A percentile compares a stretch with the other conserved stretches of the same genome.
These are phyloP conservation scores for Dactylella cylindrospora DNA, from an alignment of 2,329 filamentous ascomycete species.

Conservation along the genomic window DNA sequence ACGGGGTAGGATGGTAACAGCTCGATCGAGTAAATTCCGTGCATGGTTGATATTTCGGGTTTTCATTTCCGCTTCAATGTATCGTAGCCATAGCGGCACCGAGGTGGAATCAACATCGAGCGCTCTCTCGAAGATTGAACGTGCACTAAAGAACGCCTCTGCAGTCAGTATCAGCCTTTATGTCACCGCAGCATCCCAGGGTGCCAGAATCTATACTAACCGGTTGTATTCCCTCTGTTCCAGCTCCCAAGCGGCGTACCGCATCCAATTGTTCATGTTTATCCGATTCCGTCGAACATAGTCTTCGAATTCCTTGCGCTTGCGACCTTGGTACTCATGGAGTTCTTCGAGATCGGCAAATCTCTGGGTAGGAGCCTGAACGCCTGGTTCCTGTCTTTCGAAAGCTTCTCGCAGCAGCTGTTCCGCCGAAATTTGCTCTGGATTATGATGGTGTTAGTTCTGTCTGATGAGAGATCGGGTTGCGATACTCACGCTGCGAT, in stretches of 20 bases:
- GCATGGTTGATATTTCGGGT: slow-evolving; percentile 94
- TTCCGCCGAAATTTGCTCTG: slow-evolving; percentile 89
- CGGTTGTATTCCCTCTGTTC: slow-evolving; percentile 91
- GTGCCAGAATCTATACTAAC: slow-evolving; percentile 33
- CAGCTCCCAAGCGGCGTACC: slow-evolving; percentile 94
- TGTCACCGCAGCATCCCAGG: not conserved
- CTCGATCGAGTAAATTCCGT: slow-evolving; percentile 87
- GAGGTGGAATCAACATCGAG: slow-evolving; percentile 88
- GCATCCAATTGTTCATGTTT: slow-evolving; percentile 98
- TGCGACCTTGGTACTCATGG: slow-evolving; percentile 93
- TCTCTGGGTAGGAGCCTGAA: slow-evolving; percentile 88
- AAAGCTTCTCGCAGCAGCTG: slow-evolving; percentile 96
- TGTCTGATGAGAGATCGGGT: slow-evolving; percentile 34
- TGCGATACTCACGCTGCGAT: slow-evolving; percentile 59
- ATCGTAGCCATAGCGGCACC: slow-evolving; percentile 84
- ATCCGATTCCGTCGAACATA: slow-evolving; percentile 93
- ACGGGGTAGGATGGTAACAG: slow-evolving; percentile 85
- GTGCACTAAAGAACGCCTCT: slow-evolving; percentile 61
- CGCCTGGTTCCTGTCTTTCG: slow-evolving; percentile 83
- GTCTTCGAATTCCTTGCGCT: slow-evolving; percentile 94
- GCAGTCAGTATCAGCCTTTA: slow-evolving; percentile 42
- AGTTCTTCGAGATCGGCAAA: slow-evolving; percentile 97
- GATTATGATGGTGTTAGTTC: slow-evolving; percentile 39
- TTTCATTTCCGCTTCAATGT: slow-evolving; percentile 97
- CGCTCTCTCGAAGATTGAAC: slow-evolving; percentile 91